Evolutionary conservation across 176 grass and related monocot genomes (phyloP).

Genomic region (Pontederia paniculata): DNA sequence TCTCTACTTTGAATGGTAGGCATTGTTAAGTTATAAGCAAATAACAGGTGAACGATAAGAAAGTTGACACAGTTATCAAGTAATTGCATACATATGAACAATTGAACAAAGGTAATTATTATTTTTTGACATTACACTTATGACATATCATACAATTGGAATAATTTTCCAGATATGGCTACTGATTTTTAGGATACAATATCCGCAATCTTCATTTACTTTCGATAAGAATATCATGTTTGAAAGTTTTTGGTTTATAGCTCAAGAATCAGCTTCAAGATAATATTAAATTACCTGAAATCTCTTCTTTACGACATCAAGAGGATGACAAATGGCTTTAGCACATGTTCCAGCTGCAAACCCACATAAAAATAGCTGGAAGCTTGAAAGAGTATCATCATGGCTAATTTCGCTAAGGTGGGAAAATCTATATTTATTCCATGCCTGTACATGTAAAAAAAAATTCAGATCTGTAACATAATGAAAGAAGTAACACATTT

Average conservation of each 20-base stretch:
- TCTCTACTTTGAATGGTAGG: too few relatives aligned
- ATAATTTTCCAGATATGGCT: too few relatives aligned
- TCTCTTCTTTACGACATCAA: conserved; percentile 98
- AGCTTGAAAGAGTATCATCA: conserved; percentile 61
- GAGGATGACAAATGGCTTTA: conserved; percentile 78
- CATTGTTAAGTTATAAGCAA: too few relatives aligned
- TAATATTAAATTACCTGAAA: conserved; percentile 49
- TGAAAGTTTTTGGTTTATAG: neutral
- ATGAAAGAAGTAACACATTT: neutral
- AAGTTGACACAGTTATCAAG: too few relatives aligned
- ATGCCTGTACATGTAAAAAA: conserved; percentile 31
- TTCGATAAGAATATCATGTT: too few relatives aligned
- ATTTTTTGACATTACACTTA: too few relatives aligned
- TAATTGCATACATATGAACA: too few relatives aligned
- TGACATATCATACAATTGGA: too few relatives aligned
- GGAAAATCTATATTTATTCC: conserved; percentile 65
- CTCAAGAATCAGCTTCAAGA: neutral
- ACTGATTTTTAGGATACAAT: too few relatives aligned
- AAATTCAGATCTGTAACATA: neutral
- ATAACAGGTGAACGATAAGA: too few relatives aligned
- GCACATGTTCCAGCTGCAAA: conserved; percentile 81
- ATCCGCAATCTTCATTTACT: too few relatives aligned
- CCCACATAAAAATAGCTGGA: conserved; percentile 89
- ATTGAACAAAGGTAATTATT: too few relatives aligned
- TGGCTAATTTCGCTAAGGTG: conserved; percentile 32